Base-by-base conservation (phyloP, 2,329 filamentous ascomycete species). In the Hypoxylon sp. region DNA sequence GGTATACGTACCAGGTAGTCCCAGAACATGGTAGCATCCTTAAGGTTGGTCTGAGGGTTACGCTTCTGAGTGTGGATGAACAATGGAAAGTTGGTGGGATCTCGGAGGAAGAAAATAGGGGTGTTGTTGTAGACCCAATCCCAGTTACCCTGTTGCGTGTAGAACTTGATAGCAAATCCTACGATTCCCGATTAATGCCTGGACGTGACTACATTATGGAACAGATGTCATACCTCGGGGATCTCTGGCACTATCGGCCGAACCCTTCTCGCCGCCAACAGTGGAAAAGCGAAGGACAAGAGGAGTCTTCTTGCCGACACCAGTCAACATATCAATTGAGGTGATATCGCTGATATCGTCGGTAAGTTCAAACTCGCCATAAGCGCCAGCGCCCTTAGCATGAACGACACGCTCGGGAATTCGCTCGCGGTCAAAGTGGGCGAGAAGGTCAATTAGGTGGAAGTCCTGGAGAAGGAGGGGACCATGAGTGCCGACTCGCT, bases 41-140 rank as follows among this genome's bases (percentile, higher is more conserved):
- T 90, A 58, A 93, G 81, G 78, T 93, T 91, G 37, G 90, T 93
- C 72, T 89, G 85, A 0, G 91, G 91, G 79, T 94, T 86, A 54
- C 91, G 86, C 85, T 94, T 94, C 80, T 94, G 92, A 3, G 91
- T 92, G 82, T 92, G 91, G 69, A 93, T 93, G 80, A 93, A 91
- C 76, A 90, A 82, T 37, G 91, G 91, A 81, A 93, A 94, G 78
- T 93, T 93, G 75, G 87, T 85, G 2, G 91, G 90, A 73, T 94
- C 92, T 48, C 91, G 86, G 25, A 94, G 75, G 84, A 94, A 94
- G 84, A 94, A 94, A 27, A 93, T 85, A 1, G 91, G 91, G 0
- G 90, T 93, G 81, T 94, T 93, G 82, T 92, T 92, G 78, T 88
- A 90, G 25, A 93, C 90, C 85, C 90, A 89, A 77, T 93, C 91